phyloP scores from a whole-genome alignment of 2,329 filamentous ascomycete species.

The Microdochium bolleyi region DNA sequence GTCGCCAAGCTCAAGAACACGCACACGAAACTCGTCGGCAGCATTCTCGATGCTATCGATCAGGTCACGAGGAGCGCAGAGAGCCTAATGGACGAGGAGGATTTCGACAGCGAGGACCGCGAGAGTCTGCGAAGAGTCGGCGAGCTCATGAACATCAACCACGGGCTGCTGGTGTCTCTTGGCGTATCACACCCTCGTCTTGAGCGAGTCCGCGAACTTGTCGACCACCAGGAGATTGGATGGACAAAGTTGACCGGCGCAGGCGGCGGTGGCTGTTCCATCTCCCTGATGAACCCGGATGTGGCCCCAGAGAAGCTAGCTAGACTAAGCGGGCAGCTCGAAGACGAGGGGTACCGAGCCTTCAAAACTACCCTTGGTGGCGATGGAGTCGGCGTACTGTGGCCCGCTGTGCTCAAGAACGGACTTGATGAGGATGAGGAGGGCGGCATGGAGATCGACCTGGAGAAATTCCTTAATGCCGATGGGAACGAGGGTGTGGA shows the following conservation, averaged over 20 bases:
- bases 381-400: slow-evolving; percentile 88
- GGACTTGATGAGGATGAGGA: slow-evolving; percentile 69
- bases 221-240: slow-evolving; percentile 81
- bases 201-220: slow-evolving; percentile 83
- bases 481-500: slow-evolving; percentile 82
- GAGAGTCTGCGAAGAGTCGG: slow-evolving; percentile 67
- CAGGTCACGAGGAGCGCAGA: slow-evolving; percentile 52
- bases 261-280: slow-evolving; percentile 91
- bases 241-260: slow-evolving; percentile 98
- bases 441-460: slow-evolving; percentile 86
- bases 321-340: slow-evolving; percentile 57
- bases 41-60: slow-evolving; percentile 81
- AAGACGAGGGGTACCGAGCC: slow-evolving; percentile 67
- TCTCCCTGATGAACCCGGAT: slow-evolving; percentile 74
- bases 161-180: slow-evolving; percentile 81
- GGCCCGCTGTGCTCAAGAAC: slow-evolving; percentile 85
- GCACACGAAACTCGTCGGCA: slow-evolving; percentile 70
- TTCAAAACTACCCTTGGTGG: slow-evolving; percentile 89
- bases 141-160: slow-evolving; percentile 87
- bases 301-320: slow-evolving; percentile 47
- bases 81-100: slow-evolving; percentile 46
- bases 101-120: slow-evolving; percentile 59
- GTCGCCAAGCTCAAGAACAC: slow-evolving; percentile 63
- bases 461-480: slow-evolving; percentile 75
- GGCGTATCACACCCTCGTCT: slow-evolving; percentile 92